Evolutionary conservation across 192 early-diverging fungal species (phyloP).

Genomic region (Borealophlyctis nickersoniae): DNA sequence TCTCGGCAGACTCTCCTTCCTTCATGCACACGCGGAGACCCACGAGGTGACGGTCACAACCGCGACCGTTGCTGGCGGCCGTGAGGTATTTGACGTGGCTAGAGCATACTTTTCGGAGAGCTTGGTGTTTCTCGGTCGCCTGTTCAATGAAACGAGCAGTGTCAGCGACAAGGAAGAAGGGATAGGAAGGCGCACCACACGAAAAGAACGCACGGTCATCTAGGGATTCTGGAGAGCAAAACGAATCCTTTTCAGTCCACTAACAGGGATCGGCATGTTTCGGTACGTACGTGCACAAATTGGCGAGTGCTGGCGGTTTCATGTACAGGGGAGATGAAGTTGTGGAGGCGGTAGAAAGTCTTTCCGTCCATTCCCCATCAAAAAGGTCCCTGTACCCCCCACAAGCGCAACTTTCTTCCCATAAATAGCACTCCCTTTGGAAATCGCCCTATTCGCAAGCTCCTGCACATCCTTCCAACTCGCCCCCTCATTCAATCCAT

Average conservation of each 20-base stretch:
- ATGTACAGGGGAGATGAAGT: constrained; percentile 65
- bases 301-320: constrained; percentile 81
- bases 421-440: constrained; percentile 67
- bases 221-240: constrained; percentile 52
- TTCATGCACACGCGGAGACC: constrained; percentile 65
- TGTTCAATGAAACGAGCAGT: constrained; percentile 4
- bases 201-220: constrained; percentile 67
- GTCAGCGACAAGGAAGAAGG: no score
- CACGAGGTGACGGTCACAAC: constrained; percentile 80
- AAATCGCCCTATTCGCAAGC: constrained; percentile 47
- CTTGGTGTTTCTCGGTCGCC: constrained; percentile 50
- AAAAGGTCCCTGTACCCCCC: no score
- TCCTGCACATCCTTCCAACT: constrained; percentile 57
- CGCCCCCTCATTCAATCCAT: no score
- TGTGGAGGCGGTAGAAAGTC: constrained; percentile 76
- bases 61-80: constrained; percentile 60
- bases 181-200: no score
- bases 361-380: no score
- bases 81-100: constrained; percentile 54
- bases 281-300: constrained; percentile 81
- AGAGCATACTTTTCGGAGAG: constrained; percentile 59
- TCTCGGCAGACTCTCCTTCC: constrained; percentile 30
- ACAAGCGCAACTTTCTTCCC: constrained; percentile 66
- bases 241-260: constrained; percentile 67
- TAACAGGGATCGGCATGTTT: constrained; percentile 79